Conservation (phyloP, 2,329 filamentous ascomycete genomes). For the Hypocrella siamensis region DNA sequence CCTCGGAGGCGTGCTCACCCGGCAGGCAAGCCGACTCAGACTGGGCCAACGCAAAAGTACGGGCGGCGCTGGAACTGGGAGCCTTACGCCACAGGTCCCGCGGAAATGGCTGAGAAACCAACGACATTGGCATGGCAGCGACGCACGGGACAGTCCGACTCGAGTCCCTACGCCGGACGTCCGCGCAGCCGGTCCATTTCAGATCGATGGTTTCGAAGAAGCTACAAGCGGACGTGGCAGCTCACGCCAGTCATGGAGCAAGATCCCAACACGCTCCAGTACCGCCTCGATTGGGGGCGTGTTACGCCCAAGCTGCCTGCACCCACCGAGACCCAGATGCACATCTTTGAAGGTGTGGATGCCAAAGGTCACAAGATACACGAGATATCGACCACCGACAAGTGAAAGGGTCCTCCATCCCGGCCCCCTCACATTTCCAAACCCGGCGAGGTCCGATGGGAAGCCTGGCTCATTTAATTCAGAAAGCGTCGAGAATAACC, state of each 20-base stretch:
- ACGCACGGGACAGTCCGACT: conserved; percentile 19
- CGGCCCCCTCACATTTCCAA: background rate
- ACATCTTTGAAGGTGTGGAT: conserved; percentile 33
- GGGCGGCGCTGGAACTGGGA: conserved; percentile 24
- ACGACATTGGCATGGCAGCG: conserved; percentile 16
- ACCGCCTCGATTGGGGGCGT: conserved; percentile 31
- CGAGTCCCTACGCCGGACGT: conserved; percentile 20
- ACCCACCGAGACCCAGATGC: conserved; percentile 18
- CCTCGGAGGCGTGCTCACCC: conserved; percentile 16
- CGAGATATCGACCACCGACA: no score
- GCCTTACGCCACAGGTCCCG: conserved; percentile 21
- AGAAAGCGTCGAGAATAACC: no score
- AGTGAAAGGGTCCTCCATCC: background rate
- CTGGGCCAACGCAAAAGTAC: background rate
- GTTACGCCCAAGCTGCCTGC: conserved; percentile 10
- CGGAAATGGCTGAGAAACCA: conserved; percentile 20
- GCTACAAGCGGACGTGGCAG: conserved; percentile 31
- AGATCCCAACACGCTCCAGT: conserved; percentile 12
- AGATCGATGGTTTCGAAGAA: conserved; percentile 27
- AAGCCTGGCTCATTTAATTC: no score
- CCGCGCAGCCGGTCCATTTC: conserved; percentile 17
- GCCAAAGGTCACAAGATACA: conserved; percentile 9
- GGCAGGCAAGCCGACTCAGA: background rate
- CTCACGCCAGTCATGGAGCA: conserved; percentile 25
- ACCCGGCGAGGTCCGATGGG: no score